These are phyloP conservation scores for Cercospora sojina DNA, from an alignment of 2,329 filamentous ascomycete species.

Conservation along the genomic window DNA sequence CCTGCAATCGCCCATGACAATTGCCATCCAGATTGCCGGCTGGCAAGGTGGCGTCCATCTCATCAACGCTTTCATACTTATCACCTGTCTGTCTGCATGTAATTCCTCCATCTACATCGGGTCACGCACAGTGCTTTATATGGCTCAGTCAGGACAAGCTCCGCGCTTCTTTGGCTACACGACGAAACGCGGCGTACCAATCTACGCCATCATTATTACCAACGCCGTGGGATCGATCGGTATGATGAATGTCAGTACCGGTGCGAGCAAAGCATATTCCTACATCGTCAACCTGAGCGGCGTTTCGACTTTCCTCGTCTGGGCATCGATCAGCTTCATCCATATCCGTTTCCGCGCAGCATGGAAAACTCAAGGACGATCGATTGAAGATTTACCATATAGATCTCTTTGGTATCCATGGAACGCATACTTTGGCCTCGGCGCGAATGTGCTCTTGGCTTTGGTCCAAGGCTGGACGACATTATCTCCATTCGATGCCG, in stretches of 20 bases:
- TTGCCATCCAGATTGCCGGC: constrained; percentile 71
- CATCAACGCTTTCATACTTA: constrained; percentile 74
- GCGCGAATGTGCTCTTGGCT: constrained; percentile 51
- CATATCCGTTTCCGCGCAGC: constrained; percentile 70
- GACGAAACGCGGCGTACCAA: constrained; percentile 60
- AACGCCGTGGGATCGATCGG: constrained; percentile 69
- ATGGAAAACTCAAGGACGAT: constrained; percentile 59
- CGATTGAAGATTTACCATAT: constrained; percentile 50
- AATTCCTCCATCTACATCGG: constrained; percentile 78
- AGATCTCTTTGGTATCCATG: constrained; percentile 52
- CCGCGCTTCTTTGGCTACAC: constrained; percentile 68
- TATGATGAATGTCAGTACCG: constrained; percentile 72
- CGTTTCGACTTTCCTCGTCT: constrained; percentile 70
- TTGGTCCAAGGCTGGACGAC: constrained; percentile 56
- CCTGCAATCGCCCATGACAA: constrained; percentile 68
- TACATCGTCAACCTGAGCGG: constrained; percentile 66
- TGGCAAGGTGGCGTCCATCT: constrained; percentile 72
- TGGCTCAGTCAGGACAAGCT: constrained; percentile 71
- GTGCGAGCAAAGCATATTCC: constrained; percentile 62
- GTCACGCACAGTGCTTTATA: constrained; percentile 71
- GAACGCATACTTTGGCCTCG: constrained; percentile 51
- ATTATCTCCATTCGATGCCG: constrained; percentile 52
- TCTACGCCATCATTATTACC: constrained; percentile 64
- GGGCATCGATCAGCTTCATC: constrained; percentile 68
- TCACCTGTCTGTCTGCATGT: constrained; percentile 64